These are phyloP conservation scores for Hypoxylon sp. DNA, from an alignment of 2,329 filamentous ascomycete genomes.

Conservation along the genomic window DNA sequence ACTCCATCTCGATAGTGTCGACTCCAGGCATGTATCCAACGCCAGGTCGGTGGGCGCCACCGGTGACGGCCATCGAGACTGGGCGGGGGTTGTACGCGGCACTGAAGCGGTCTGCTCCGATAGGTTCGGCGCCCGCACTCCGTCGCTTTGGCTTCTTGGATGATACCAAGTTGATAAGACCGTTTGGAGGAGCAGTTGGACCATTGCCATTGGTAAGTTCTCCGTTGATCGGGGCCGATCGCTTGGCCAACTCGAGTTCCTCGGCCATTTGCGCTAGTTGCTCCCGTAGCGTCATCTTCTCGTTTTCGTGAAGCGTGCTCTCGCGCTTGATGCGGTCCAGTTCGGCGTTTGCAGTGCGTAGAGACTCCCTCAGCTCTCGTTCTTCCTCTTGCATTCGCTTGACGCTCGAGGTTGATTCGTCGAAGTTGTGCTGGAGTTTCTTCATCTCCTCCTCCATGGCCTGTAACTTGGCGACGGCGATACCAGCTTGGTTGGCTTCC, in stretches of 20 bases:
- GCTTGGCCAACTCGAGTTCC: slow-evolving; percentile 88
- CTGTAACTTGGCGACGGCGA: slow-evolving; percentile 88
- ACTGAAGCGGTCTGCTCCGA: slow-evolving; percentile 90
- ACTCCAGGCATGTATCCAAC: slow-evolving; percentile 82
- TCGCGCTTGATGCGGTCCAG: slow-evolving; percentile 82
- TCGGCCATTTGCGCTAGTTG: slow-evolving; percentile 92
- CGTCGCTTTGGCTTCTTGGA: slow-evolving; percentile 97
- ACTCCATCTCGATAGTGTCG: slow-evolving; percentile 94
- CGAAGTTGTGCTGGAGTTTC: slow-evolving; percentile 87
- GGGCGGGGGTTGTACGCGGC: slow-evolving; percentile 93
- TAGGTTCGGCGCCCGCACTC: slow-evolving; percentile 87
- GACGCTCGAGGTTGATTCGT: slow-evolving; percentile 90
- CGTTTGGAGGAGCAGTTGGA: slow-evolving; percentile 70
- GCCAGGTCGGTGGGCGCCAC: slow-evolving; percentile 75
- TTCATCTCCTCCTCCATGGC: slow-evolving; percentile 97
- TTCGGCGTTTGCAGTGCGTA: slow-evolving; percentile 83
- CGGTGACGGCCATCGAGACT: slow-evolving; percentile 91
- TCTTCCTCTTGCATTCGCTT: slow-evolving; percentile 97
- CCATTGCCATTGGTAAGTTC: slow-evolving; percentile 75
- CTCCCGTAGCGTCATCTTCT: slow-evolving; percentile 86
- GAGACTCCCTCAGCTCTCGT: slow-evolving; percentile 82
- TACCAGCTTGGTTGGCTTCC: slow-evolving; percentile 97
- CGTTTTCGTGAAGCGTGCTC: slow-evolving; percentile 81
- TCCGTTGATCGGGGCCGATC: slow-evolving; percentile 78
- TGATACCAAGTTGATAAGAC: slow-evolving; percentile 95